Base-by-base conservation (phyloP, 2,329 filamentous ascomycete genomes). In the Trichoderma breve region DNA sequence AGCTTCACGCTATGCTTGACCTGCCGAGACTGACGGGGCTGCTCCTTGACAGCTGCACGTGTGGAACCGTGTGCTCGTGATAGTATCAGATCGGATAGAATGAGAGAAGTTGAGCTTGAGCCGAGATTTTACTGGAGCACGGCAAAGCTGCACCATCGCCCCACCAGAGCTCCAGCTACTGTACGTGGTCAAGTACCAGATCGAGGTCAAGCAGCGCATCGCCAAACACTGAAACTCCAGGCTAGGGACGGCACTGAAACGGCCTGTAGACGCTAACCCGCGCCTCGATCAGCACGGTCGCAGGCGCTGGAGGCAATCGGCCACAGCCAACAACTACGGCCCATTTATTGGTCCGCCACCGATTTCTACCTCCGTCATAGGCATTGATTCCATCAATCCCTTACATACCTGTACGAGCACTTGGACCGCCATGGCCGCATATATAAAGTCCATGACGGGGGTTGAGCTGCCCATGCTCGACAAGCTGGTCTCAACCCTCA, bases 381-480 rank as follows among this genome's bases (percentile, higher is more conserved):
- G 51, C 7, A 36, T 43, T 32, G 66, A 67, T 57, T 39, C 51
- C 26, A 43, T 43, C 43, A 51, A 51, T 43, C 39, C 39, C 39
- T 43, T 43, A 32, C 57, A 34, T n/a, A n/a, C 57, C 24, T 34
- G 57, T n/a, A 14, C 55, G 28, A n/a, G 32, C 18, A 60, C 57
- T n/a, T 34, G 9, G 30, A 18, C 28, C 65, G 65, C 34, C 53
- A 69, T 70, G 67, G 67, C 67, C 57, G 57, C 39, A 15, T 61
- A 61, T 53, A 70, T 70, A 70, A 70, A 36, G 39, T 47, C 64
- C 51, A 69, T 72, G 70, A 67, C 70, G 63, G 55, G 39, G n/a
- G 26, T 67, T 26, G 64, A 43, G 43, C 30, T 67, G 21, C 64
- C 32, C 24, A n/a, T 14, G 15, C 53, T 71, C 14, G 60, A 60